phyloP scores from a whole-genome alignment of 371 early-diverging fungal species.

The Nematocida displodere region DNA sequence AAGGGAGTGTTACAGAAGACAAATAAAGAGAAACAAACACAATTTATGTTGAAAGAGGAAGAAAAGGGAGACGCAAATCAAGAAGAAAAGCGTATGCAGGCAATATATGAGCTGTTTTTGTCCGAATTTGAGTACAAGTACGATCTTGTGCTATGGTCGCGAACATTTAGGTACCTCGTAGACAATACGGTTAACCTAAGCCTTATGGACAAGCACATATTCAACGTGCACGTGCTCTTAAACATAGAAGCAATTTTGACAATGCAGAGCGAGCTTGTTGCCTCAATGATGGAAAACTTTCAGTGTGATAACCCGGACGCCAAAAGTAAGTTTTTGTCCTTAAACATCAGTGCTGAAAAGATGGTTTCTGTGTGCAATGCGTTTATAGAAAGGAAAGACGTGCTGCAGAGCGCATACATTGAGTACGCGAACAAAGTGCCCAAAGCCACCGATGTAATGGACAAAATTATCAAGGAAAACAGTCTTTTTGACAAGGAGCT shows the following conservation, averaged over 20 bases:
- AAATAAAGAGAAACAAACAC: conserved; percentile 37
- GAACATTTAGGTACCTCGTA: conserved; percentile 34
- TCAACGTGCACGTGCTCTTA: conserved; percentile 5
- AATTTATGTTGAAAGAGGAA: background rate
- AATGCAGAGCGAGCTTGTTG: conserved; percentile 20
- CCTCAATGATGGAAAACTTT: background rate
- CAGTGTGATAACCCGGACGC: background rate
- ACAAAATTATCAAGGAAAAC: conserved; percentile 30
- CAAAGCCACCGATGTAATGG: conserved; percentile 21
- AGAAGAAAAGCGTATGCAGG: conserved; percentile 33
- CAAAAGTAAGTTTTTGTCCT: conserved; percentile 12
- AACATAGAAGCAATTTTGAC: conserved; percentile 26
- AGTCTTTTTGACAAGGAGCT: conserved; percentile 54
- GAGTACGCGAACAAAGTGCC: conserved; percentile 27
- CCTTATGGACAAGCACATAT: conserved; percentile 21
- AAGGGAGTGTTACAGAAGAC: conserved; percentile 24
- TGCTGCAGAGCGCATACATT: background rate
- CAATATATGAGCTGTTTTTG: conserved; percentile 28
- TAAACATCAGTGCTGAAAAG: background rate
- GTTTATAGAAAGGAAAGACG: background rate
- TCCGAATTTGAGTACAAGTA: conserved; percentile 34
- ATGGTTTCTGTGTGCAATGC: background rate
- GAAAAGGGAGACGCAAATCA: background rate
- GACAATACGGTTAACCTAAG: conserved; percentile 21
- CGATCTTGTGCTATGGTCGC: conserved; percentile 33